phyloP scores from a whole-genome alignment of 108 stramenopile species.

The Cyclotella kingstonii region DNA sequence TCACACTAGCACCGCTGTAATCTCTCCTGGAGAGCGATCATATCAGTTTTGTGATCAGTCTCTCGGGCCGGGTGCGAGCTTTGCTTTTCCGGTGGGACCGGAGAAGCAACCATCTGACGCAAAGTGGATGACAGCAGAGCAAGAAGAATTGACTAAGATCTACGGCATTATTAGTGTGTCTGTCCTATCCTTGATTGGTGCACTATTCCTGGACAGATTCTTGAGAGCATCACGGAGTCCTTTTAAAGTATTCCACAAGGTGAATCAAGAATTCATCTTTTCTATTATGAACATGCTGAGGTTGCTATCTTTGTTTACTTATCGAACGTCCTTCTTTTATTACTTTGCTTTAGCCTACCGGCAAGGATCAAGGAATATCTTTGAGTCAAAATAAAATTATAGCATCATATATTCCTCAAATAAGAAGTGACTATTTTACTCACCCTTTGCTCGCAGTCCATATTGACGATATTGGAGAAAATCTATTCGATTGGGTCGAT shows the following conservation, averaged over 20 bases:
- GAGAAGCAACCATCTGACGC: slow-evolving; percentile 41
- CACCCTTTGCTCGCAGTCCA: slow-evolving; percentile 77
- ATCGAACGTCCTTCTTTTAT: not conserved
- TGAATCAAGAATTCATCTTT: slow-evolving; percentile 8
- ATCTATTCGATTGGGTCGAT: slow-evolving; percentile 77
- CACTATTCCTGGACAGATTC: slow-evolving; percentile 31
- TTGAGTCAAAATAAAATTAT: slow-evolving; percentile 42
- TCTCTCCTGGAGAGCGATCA: slow-evolving; percentile 34
- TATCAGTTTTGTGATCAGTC: slow-evolving; percentile 49
- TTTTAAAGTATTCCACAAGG: slow-evolving; percentile 36
- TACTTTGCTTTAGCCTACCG: slow-evolving; percentile 17
- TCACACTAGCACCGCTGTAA: slow-evolving; percentile 16
- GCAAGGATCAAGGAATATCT: slow-evolving; percentile 25
- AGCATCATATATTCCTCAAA: slow-evolving; percentile 71
- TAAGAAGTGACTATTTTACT: slow-evolving; percentile 52
- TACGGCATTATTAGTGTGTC: slow-evolving; percentile 59
- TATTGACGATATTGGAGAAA: slow-evolving; percentile 56
- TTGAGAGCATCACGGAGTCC: slow-evolving; percentile 20
- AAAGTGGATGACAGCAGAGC: slow-evolving; percentile 77
- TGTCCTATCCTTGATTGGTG: slow-evolving; percentile 35
- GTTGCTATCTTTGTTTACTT: not conserved
- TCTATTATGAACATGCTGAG: not conserved
- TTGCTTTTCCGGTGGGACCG: slow-evolving; percentile 56
- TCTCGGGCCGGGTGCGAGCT: slow-evolving; percentile 27
- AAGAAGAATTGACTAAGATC: slow-evolving; percentile 58